Percentiles rank a stretch among this genome's conserved stretches.
Evolutionary conservation across 495 filamentous ascomycete genomes (phyloP).

Genomic region (Penicillium bovifimosum): DNA sequence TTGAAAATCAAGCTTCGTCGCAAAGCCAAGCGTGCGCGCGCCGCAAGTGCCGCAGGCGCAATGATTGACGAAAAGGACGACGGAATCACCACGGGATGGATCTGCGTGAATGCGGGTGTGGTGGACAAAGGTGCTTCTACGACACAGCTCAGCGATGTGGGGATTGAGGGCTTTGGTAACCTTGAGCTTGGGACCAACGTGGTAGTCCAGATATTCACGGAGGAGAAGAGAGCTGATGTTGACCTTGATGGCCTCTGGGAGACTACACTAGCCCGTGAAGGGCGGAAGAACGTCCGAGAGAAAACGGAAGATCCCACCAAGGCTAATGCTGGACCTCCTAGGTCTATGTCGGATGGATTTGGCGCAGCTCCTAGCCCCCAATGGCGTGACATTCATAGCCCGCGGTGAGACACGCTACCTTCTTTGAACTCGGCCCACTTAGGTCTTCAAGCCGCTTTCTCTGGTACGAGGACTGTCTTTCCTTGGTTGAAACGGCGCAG

Average conservation of each 20-base stretch:
- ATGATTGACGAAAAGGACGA: slow-evolving; percentile 57
- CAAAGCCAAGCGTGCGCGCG: slow-evolving; percentile 69
- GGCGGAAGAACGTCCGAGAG: slow-evolving; percentile 29
- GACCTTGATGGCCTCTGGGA: slow-evolving; percentile 80
- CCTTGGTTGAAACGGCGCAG: background rate
- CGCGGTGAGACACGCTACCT: slow-evolving; percentile 12
- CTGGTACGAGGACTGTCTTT: background rate
- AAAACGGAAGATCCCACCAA: background rate
- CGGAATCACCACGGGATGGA: slow-evolving; percentile 86
- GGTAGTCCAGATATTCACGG: slow-evolving; percentile 87
- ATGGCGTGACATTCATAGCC: slow-evolving; percentile 19
- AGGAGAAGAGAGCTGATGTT: slow-evolving; percentile 75
- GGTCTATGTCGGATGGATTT: slow-evolving; percentile 16
- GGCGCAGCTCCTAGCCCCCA: slow-evolving; percentile 10
- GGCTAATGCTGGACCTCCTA: slow-evolving; percentile 15
- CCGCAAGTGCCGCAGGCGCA: slow-evolving; percentile 57
- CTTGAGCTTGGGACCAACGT: slow-evolving; percentile 53
- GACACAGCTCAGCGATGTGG: slow-evolving; percentile 33
- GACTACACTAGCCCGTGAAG: slow-evolving; percentile 40
- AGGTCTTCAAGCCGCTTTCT: background rate
- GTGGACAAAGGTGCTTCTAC: slow-evolving; percentile 48
- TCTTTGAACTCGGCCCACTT: background rate
- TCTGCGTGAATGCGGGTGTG: slow-evolving; percentile 82
- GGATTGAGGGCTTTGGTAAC: slow-evolving; percentile 71
- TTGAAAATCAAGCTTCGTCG: slow-evolving; percentile 80